Conservation (phyloP, 495 filamentous ascomycete genomes). For the Xeromyces bisporus region DNA sequence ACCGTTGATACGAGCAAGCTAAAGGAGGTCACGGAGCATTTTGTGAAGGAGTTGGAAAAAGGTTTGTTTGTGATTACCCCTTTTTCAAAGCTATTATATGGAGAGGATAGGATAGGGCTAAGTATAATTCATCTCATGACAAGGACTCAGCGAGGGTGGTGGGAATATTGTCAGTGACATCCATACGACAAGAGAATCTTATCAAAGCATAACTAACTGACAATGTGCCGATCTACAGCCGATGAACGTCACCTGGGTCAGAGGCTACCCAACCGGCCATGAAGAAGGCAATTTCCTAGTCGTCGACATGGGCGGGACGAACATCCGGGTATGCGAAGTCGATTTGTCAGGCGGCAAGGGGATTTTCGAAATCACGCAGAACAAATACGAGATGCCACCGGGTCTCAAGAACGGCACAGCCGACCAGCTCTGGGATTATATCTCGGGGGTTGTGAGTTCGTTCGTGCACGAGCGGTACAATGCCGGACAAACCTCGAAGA, state of each 20-base stretch:
- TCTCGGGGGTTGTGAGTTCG: constrained; percentile 71
- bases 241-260: constrained; percentile 95
- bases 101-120: too few relatives aligned
- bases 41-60: constrained; percentile 62
- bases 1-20: constrained; percentile 53
- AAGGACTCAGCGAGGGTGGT: constrained; percentile 63
- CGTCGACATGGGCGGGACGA: constrained; percentile 91
- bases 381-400: constrained; percentile 78
- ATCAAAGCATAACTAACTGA: constrained; percentile 5
- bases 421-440: constrained; percentile 81
- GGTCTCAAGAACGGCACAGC: constrained; percentile 66
- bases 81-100: not conserved
- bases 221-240: constrained; percentile 38
- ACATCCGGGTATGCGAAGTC: constrained; percentile 84
- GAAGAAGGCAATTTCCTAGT: constrained; percentile 80
- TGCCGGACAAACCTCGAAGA: constrained; percentile 27
- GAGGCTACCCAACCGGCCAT: constrained; percentile 63
- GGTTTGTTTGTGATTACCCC: constrained; percentile 25
- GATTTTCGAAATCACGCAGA: constrained; percentile 84
- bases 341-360: constrained; percentile 61
- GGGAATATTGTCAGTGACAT: constrained; percentile 59
- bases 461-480: constrained; percentile 73
- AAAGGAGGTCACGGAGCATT: constrained; percentile 69
- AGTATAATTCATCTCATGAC: too few relatives aligned
- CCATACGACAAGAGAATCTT: not conserved